phyloP scores from a whole-genome alignment of 192 early-diverging fungal genomes.

The Coemansia sp. region DNA sequence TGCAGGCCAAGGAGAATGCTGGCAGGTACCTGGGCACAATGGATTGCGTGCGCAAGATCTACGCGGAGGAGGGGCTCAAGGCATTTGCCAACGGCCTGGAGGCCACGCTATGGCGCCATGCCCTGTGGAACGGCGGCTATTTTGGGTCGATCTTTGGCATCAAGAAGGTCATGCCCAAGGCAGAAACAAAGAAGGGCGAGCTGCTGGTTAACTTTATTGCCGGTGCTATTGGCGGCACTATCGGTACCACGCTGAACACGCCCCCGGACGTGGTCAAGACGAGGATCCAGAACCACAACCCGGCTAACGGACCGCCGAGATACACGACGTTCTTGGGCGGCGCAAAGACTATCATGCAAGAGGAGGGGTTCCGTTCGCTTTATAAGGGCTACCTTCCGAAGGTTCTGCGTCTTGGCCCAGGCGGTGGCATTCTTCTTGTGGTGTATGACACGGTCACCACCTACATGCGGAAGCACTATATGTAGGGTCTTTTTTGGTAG shows the following conservation, averaged over 20 bases:
- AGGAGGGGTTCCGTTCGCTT: constrained; percentile 84
- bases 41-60: constrained; percentile 80
- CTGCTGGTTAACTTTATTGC: constrained; percentile 85
- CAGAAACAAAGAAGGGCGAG: constrained; percentile 73
- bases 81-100: constrained; percentile 92
- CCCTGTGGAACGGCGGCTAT: constrained; percentile 96
- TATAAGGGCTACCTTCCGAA: constrained; percentile 98
- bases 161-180: constrained; percentile 74
- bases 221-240: constrained; percentile 88
- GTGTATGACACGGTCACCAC: constrained; percentile 85
- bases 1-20: constrained; percentile 88
- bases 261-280: constrained; percentile 98
- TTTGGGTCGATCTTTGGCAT: constrained; percentile 80
- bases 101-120: constrained; percentile 92
- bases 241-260: constrained; percentile 91
- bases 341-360: constrained; percentile 70
- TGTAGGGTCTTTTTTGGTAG: constrained; percentile 29
- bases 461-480: constrained; percentile 78
- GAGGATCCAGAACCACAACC: constrained; percentile 84
- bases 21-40: constrained; percentile 80
- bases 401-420: constrained; percentile 92
- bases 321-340: constrained; percentile 89
- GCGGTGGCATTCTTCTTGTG: constrained; percentile 79
- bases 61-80: constrained; percentile 72
- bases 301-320: constrained; percentile 65